phyloP scores from a whole-genome alignment of 495 filamentous ascomycete genomes.

The Pyrenula massariospora region DNA sequence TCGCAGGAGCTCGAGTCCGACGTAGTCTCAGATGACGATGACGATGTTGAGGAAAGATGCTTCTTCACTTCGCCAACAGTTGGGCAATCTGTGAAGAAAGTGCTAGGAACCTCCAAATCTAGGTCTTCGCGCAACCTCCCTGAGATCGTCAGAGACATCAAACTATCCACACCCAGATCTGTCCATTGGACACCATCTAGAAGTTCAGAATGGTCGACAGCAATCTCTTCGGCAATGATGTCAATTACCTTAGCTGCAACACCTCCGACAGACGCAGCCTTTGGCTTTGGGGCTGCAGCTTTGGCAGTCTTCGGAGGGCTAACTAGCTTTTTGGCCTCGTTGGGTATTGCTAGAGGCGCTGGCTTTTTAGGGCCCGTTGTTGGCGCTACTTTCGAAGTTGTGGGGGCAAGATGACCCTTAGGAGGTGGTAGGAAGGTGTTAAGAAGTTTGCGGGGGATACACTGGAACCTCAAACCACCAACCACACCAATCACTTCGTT shows the following conservation, averaged over 20 bases:
- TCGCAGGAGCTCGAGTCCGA: not conserved
- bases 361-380: not conserved
- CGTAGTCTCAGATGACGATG: not conserved
- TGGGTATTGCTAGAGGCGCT: not conserved
- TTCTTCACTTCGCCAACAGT: constrained; percentile 46
- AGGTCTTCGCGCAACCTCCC: constrained; percentile 25
- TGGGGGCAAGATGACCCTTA: not conserved
- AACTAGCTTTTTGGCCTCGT: not conserved
- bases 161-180: constrained; percentile 38
- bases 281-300: not conserved
- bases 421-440: constrained; percentile 14
- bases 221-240: constrained; percentile 34
- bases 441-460: constrained; percentile 14
- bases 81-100: constrained; percentile 47
- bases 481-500: constrained; percentile 26
- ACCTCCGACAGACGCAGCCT: not conserved
- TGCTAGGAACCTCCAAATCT: constrained; percentile 35
- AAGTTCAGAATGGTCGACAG: constrained; percentile 25
- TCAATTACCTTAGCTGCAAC: constrained; percentile 3
- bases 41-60: constrained; percentile 18
- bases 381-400: not conserved
- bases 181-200: constrained; percentile 20
- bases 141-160: constrained; percentile 30
- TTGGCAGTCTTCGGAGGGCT: not conserved
- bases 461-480: constrained; percentile 19